A percentile compares a stretch with the other conserved stretches of the same genome.
Evolutionary conservation across 2,329 filamentous ascomycete species (phyloP).

Genomic region (Pseudopithomyces maydicus): DNA sequence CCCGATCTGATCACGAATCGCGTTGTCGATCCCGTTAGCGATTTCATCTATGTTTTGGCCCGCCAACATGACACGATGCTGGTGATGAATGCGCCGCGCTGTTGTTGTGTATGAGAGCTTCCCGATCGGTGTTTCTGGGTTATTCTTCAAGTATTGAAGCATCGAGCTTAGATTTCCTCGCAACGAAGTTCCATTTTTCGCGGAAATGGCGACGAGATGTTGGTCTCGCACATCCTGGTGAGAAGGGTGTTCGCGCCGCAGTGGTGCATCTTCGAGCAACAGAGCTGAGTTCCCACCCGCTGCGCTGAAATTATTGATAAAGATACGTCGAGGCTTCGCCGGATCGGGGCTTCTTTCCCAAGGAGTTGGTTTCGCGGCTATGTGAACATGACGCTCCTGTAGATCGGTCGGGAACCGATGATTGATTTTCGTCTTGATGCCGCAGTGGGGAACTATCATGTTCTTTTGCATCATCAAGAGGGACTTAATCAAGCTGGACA

Average conservation of each 20-base stretch:
- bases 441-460: conserved; percentile 63
- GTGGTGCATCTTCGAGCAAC: conserved; percentile 24
- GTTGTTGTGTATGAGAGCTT: too few relatives aligned
- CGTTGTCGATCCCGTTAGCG: too few relatives aligned
- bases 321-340: conserved; percentile 10
- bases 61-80: too few relatives aligned
- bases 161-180: too few relatives aligned
- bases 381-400: conserved; percentile 19
- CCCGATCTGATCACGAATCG: too few relatives aligned
- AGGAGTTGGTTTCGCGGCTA: conserved; percentile 50
- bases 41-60: too few relatives aligned
- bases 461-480: conserved; percentile 32
- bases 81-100: too few relatives aligned
- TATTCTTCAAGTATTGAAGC: too few relatives aligned
- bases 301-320: conserved; percentile 46
- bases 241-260: background rate
- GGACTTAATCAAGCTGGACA: conserved; percentile 37
- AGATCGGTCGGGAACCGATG: conserved; percentile 60
- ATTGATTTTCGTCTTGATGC: conserved; percentile 26
- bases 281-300: conserved; percentile 44
- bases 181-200: too few relatives aligned
- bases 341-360: conserved; percentile 39
- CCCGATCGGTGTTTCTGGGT: too few relatives aligned
- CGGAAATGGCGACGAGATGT: background rate
- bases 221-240: background rate